phyloP scores from a whole-genome alignment of 768 basidiomycete genomes.

The Russula sp. region DNA sequence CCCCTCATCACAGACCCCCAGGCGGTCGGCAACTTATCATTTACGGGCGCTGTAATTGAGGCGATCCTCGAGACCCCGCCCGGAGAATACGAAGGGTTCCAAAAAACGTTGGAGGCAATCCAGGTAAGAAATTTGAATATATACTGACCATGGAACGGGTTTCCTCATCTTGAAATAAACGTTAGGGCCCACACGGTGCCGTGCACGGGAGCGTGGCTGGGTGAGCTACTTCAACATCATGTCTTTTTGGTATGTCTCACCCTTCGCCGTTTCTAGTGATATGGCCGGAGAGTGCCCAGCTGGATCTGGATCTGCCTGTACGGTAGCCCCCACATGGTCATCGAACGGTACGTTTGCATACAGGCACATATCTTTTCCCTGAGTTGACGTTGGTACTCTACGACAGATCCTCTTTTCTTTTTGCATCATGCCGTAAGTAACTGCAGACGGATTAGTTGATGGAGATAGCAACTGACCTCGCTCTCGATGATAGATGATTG shows the following conservation, averaged over 20 bases:
- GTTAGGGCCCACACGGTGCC: slow-evolving; percentile 38
- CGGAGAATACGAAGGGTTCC: slow-evolving; percentile 38
- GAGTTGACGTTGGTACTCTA: neutral
- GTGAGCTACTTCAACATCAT: slow-evolving; percentile 13
- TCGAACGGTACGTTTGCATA: slow-evolving; percentile 35
- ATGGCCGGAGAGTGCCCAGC: slow-evolving; percentile 35
- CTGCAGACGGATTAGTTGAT: neutral
- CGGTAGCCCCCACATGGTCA: slow-evolving; percentile 35
- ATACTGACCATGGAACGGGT: neutral
- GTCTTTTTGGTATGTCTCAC: neutral
- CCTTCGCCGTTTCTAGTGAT: slow-evolving; percentile 32
- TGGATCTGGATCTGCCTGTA: slow-evolving; percentile 33
- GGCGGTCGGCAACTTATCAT: slow-evolving; percentile 34
- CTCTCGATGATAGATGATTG: slow-evolving; percentile 35
- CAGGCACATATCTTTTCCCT: neutral
- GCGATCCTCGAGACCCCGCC: slow-evolving; percentile 33
- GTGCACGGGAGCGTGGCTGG: slow-evolving; percentile 30
- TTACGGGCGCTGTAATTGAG: slow-evolving; percentile 32
- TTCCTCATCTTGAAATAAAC: neutral
- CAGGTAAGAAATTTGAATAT: slow-evolving; percentile 29
- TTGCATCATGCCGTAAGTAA: slow-evolving; percentile 38
- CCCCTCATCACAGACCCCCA: slow-evolving; percentile 32
- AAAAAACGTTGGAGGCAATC: slow-evolving; percentile 35
- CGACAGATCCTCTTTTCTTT: slow-evolving; percentile 39
- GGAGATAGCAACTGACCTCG: neutral